Conservation (phyloP, 495 filamentous ascomycete genomes). For the Hyaloscypha hepaticicola region DNA sequence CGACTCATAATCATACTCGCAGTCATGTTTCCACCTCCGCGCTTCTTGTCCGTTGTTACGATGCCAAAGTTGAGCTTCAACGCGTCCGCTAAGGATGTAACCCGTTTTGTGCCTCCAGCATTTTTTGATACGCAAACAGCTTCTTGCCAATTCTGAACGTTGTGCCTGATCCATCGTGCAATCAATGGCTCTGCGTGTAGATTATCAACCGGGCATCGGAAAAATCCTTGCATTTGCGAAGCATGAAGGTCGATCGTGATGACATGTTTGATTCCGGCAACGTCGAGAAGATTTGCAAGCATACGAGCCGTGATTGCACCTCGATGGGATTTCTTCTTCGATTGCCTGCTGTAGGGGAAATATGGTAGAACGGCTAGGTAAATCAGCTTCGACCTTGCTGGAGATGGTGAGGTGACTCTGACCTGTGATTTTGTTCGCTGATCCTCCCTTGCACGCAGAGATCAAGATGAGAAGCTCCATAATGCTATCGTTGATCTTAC, state of each 20-base stretch:
- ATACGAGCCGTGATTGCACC: constrained; percentile 96
- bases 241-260: constrained; percentile 96
- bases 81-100: constrained; percentile 94
- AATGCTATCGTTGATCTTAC: constrained; percentile 96
- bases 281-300: constrained; percentile 89
- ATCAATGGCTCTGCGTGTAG: constrained; percentile 95
- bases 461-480: constrained; percentile 99
- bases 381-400: constrained; percentile 9
- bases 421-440: constrained; percentile 97
- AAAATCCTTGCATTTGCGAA: constrained; percentile 98
- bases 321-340: constrained; percentile 97
- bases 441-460: constrained; percentile 95
- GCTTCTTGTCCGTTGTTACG: constrained; percentile 87
- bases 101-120: constrained; percentile 91
- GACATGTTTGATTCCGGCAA: constrained; percentile 95
- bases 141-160: constrained; percentile 82
- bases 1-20: constrained; percentile 62
- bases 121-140: constrained; percentile 98
- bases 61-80: constrained; percentile 97
- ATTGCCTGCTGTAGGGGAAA: constrained; percentile 97
- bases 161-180: constrained; percentile 90
- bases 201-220: constrained; percentile 96
- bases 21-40: constrained; percentile 60
- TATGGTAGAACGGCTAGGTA: constrained; percentile 89
- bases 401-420: constrained; percentile 34